Base-by-base conservation (phyloP, 2,329 filamentous ascomycete species). In the Pseudogymnoascus sp. region DNA sequence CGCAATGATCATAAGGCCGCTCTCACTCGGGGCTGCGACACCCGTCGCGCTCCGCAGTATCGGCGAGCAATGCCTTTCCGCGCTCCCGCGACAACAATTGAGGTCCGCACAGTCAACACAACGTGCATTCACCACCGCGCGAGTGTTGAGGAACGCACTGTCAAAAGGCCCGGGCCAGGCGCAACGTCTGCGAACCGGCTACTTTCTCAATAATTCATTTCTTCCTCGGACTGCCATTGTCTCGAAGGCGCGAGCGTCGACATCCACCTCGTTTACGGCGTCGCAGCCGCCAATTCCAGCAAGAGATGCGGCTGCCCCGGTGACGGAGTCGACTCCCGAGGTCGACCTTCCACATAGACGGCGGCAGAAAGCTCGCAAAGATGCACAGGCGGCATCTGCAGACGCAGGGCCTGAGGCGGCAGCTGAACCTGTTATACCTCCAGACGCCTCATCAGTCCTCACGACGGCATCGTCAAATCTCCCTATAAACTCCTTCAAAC, bases 401-500 rank as follows among this genome's bases (percentile, higher is more conserved):
- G 67, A 67, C 2, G 59, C 66, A 65, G 62, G 67, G 3, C 36
- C 59, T 25, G 21, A 34, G 18, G 59, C 36, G 56, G 63, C 68
- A 56, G 60, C 63, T 46, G 63, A 71, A 49, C 43, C 59, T 34
- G 62, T 71, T 2, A 78, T 81, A 12, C 76, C 77, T 9, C 76
- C 80, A 61, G 77, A 78, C 73, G 80, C 82, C 16, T 87, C 85
- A 3, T 82, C 84, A 3, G 74, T 81, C 14, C 79, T 88, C 21
- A 79, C 84, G 40, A 77, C 77, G 59, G 77, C 75, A 59, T 85
- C 80, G 63, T 81, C 79, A 56, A 75, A 76, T 59, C 80, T 79
- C 62, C 83, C 78, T 7, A 73, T 76, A 6, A 73, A 78, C 67
- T 85, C 85, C 14, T 63, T 84, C 61, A 82, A 83, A 23, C 90